A percentile compares a stretch with the other conserved stretches of the same genome.
Conservation (phyloP, 2,329 filamentous ascomycete genomes). For the Neofusicoccum laricinum region DNA sequence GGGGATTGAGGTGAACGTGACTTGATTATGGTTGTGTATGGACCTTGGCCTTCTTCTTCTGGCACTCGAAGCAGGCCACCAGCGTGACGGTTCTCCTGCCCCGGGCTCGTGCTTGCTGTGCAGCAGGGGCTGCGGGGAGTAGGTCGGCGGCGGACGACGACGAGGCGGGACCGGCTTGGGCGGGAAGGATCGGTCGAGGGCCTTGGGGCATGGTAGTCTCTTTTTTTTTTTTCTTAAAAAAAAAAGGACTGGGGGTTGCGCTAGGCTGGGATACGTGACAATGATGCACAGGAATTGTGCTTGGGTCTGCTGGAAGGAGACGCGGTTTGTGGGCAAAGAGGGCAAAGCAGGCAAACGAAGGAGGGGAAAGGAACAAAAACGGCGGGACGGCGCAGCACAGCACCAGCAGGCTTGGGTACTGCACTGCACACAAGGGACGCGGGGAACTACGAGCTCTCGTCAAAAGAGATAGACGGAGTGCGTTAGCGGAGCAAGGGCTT, state of each 20-base stretch:
- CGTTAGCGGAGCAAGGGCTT: not conserved
- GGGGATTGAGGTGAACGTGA: not conserved
- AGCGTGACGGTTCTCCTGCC: slow-evolving; percentile 6
- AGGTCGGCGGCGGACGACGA: not conserved
- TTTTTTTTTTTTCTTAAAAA: not conserved
- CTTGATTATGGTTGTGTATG: not conserved
- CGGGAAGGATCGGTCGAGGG: not conserved
- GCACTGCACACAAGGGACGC: slow-evolving; percentile 1
- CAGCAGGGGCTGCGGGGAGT: not conserved
- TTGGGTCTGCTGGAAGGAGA: not conserved
- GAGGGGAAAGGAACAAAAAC: slow-evolving; percentile 2
- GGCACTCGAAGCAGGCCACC: slow-evolving; percentile 12
- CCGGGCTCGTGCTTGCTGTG: not conserved
- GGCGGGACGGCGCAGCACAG: not conserved
- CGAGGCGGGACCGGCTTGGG: too few relatives aligned
- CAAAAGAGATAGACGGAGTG: not conserved
- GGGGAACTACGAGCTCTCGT: not conserved
- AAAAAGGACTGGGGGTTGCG: too few relatives aligned
- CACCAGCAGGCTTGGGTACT: not conserved
- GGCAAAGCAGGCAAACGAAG: slow-evolving; percentile 9
- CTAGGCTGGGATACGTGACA: too few relatives aligned
- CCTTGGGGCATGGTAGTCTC: not conserved
- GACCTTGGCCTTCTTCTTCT: slow-evolving; percentile 13
- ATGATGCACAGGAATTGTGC: not conserved
- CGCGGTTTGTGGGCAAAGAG: not conserved